Conservation (phyloP, 139 green algal genomes). For the Tetradesmus obliquus region DNA sequence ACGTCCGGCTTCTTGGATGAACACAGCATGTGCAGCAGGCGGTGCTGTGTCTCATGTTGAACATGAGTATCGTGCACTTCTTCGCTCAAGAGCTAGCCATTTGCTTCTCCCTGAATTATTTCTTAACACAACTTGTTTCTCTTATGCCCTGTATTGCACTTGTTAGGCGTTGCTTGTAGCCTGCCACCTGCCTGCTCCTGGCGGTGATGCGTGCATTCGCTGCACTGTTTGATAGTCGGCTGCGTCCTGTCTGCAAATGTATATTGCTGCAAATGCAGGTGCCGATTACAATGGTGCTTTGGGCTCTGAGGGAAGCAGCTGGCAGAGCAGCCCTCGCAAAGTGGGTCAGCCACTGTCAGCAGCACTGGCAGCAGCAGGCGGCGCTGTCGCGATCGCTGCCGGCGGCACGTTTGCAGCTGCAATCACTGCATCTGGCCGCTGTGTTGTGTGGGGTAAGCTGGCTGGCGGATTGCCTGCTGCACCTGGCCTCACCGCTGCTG, state of each 20-base stretch:
- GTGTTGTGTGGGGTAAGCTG: conserved; percentile 78
- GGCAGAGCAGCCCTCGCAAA: conserved; percentile 44
- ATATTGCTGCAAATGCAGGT: conserved; percentile 33
- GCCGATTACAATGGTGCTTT: conserved; percentile 73
- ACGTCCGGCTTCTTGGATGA: neutral
- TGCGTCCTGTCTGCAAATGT: neutral
- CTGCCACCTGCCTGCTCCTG: too few species aligned
- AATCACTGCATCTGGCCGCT: conserved; percentile 61
- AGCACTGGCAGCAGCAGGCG: conserved; percentile 63
- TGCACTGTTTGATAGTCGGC: too few species aligned
- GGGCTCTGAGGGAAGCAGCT: conserved; percentile 52
- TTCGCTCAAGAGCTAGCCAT: neutral
- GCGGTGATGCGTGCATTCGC: too few species aligned
- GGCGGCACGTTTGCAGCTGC: conserved; percentile 71
- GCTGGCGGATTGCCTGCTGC: conserved; percentile 28
- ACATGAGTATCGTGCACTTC: neutral
- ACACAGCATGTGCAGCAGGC: neutral
- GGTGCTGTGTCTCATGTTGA: neutral
- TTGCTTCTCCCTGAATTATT: neutral
- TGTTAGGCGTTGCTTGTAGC: too few species aligned
- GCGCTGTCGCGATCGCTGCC: conserved; percentile 60
- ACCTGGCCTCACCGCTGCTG: neutral
- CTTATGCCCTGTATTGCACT: neutral
- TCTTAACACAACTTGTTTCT: too few species aligned
- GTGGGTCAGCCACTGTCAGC: conserved; percentile 46